Base-by-base conservation (phyloP, 2,329 filamentous ascomycete species). In the Beauveria caledonica region DNA sequence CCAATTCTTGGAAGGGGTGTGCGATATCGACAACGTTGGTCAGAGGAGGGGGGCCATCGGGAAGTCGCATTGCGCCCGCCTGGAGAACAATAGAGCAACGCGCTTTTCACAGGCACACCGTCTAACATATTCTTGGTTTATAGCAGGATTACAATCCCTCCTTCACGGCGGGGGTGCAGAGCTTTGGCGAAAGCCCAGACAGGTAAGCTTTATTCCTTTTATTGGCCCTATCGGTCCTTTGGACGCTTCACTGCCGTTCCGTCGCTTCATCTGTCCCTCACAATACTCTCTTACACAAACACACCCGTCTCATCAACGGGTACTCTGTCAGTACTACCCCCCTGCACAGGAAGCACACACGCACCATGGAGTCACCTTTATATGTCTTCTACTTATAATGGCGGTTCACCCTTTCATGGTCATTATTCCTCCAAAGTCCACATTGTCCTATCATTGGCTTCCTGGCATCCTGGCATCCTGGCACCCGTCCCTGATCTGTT, bases 81-180 rank as follows among this genome's bases (percentile, higher is more conserved):
- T 48, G 19, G 29, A 17, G 44, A 49, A 58, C 55, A 58, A 58
- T 58, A 36, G 55, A 58, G 55, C 29, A 50, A 42, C 21, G 21
- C 29, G 6, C 29, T 50, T 50, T 50, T 11, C 15, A 60, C 49
- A 39, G 11, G 44, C 40, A 60, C 49, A 46, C 23, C 10, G 40
- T 36, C 58, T 60, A 44, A 60, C 58, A 53, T 45, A 8, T 23
- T 60, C 48, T 60, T 54, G 58, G 23, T 29, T 63, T 71, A 65
- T 66, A 76, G 71, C 75, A 83, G 78, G 80, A 82, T 69, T 83
- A 81, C 73, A 78, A 81, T 72, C 75, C 78, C 71, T 79, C 80
- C 71, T 76, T 80, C 71, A 72, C 75, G 69, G 68, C 75, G 68
- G 68, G 25, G 25, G 17, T 11, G 63, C 67, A 65, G 57, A 62